Evolutionary conservation across 1,139 yeast genomes (phyloP), one percentile per base, ranked within the genome.

Genomic region (Protomyces lactucae-debilis): DNA sequence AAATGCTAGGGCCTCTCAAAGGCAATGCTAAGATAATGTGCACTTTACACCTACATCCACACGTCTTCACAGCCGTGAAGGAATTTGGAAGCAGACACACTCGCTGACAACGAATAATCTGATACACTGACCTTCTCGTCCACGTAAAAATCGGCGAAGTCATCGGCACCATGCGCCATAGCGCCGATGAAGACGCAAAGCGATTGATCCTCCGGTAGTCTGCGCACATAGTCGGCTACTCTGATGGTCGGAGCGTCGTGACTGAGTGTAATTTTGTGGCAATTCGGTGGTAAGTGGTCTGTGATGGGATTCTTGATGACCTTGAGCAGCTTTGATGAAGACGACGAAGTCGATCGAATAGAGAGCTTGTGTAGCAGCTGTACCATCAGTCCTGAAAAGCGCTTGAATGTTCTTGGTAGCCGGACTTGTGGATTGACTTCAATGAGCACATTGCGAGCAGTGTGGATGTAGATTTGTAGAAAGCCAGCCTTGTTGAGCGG

Each of bases 131-230:
- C 88, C 74, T 93, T 93, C 76, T 93, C 99, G 75, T 93, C 99
- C 55, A 92, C 96, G 73, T 76, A 92, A 76, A 92, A 98, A 76
- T 93, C 99, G 45, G 99, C 99, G 77, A 93, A 93, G 71, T 85
- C 91, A 77, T 93, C 99, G 74, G 88, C 88, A 73, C 99, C 99
- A 77, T 97, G 85, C 35, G 99, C 99, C 97, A 93, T 93, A 61
- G 99, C 97, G 74, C 99, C 99, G 57, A 93, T 97, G 76, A 93
- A 93, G 36, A 93, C 97, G 81, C 99, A 93, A 71, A 93, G 86
- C 74, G 97, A 88, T 77, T 93, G 97, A 73, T 90, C 95, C 2
- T 85, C 86, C 70, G 85, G 96, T 71, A 93, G 79, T 65, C 87
- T 87, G 52, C 79, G 78, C 54, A 92, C 93, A 75, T 89, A 92